These are phyloP conservation scores for Nadsonia starkeyi-henricii DNA, from an alignment of 1,139 yeast species.

Conservation along the genomic window DNA sequence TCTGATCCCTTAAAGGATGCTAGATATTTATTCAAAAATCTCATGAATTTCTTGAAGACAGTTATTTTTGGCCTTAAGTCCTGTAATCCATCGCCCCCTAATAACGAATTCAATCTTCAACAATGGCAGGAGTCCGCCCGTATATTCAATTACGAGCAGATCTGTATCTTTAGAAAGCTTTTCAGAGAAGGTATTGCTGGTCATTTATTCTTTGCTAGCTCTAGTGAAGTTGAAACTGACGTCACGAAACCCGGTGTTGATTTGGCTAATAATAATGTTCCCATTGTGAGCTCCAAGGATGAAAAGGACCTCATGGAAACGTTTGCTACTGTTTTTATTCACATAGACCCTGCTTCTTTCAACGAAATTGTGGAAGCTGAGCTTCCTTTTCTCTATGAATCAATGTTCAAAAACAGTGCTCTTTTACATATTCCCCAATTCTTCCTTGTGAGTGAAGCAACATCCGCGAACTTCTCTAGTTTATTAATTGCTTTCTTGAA, in stretches of 20 bases:
- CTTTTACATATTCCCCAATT: constrained; percentile 85
- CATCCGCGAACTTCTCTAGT: constrained; percentile 89
- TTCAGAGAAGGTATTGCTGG: constrained; percentile 81
- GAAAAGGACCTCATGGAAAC: constrained; percentile 94
- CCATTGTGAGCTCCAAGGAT: constrained; percentile 78
- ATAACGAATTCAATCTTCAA: constrained; percentile 47
- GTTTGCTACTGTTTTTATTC: constrained; percentile 85
- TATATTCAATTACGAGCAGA: constrained; percentile 70
- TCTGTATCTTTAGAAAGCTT: constrained; percentile 56
- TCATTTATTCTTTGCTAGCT: constrained; percentile 52
- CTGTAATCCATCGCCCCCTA: constrained; percentile 72
- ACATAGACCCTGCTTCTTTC: constrained; percentile 89
- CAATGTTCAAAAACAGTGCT: constrained; percentile 76
- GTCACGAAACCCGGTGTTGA: constrained; percentile 32
- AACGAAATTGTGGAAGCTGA: constrained; percentile 83
- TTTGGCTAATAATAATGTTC: constrained; percentile 65
- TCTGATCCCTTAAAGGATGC: constrained; percentile 77
- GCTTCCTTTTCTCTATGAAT: constrained; percentile 60
- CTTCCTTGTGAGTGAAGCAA: constrained; percentile 83
- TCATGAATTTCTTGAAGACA: constrained; percentile 82
- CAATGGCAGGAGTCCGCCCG: constrained; percentile 87
- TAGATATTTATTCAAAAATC: constrained; percentile 70
- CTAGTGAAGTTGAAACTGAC: constrained; percentile 9
- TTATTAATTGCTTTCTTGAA: constrained; percentile 64
- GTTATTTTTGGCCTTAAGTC: constrained; percentile 80